Evolutionary conservation across 768 basidiomycete species (phyloP).

Genomic region (Termitomyces sp.): DNA sequence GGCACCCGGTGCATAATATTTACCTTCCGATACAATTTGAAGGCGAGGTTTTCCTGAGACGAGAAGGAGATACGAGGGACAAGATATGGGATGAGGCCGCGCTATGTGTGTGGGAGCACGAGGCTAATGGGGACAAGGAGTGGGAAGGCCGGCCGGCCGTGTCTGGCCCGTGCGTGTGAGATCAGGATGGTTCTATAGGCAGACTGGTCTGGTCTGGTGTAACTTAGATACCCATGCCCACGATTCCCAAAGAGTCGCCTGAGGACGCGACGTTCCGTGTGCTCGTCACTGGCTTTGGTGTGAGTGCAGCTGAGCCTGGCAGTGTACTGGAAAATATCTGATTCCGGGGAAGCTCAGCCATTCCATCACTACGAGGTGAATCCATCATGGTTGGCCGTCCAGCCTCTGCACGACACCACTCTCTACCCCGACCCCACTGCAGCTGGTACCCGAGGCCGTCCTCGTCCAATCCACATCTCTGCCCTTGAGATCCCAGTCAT

Average conservation of each 20-base stretch:
- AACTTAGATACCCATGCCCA: constrained; percentile 26
- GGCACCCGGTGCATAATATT: constrained; percentile 65
- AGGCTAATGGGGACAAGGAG: constrained; percentile 41
- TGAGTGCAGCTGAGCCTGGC: constrained; percentile 28
- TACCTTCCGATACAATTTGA: constrained; percentile 53
- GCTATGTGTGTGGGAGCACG: constrained; percentile 52
- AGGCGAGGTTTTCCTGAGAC: constrained; percentile 41
- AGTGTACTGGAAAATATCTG: constrained; percentile 10
- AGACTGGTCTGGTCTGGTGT: not conserved
- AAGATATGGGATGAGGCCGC: constrained; percentile 63
- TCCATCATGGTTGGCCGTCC: constrained; percentile 72
- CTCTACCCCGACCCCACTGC: constrained; percentile 36
- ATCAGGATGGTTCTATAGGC: constrained; percentile 6
- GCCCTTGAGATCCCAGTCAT: constrained; percentile 54
- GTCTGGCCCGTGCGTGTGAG: constrained; percentile 22
- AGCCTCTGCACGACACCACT: constrained; percentile 55
- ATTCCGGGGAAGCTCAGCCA: constrained; percentile 37
- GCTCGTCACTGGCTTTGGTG: constrained; percentile 52
- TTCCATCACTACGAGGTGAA: constrained; percentile 55
- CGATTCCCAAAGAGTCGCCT: constrained; percentile 22
- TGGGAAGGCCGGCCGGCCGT: constrained; percentile 41
- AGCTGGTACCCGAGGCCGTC: constrained; percentile 10
- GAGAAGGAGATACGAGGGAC: constrained; percentile 36
- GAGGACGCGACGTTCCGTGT: constrained; percentile 39
- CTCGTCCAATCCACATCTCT: constrained; percentile 56